These are phyloP conservation scores for Flaveria robusta DNA, from an alignment of 129 eudicot genomes.

Conservation along the genomic window DNA sequence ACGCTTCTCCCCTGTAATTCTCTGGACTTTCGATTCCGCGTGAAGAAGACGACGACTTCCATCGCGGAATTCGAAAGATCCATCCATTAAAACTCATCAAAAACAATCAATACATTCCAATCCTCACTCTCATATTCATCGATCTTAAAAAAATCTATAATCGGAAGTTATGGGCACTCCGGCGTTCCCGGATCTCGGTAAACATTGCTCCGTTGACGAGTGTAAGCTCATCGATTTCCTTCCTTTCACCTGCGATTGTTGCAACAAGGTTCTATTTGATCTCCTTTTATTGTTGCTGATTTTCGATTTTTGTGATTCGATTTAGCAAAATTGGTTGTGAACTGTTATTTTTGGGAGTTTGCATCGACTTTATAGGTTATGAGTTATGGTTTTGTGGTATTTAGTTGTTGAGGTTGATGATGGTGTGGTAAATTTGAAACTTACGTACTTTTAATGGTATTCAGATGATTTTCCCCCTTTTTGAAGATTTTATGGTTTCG, in stretches of 20 bases:
- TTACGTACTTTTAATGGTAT: not conserved
- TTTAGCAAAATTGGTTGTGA: conserved; percentile 3
- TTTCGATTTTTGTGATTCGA: not conserved
- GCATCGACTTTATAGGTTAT: not conserved
- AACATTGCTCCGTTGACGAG: conserved; percentile 84
- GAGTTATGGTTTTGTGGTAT: conserved; percentile 8
- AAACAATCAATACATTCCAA: not conserved
- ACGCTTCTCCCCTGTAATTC: conserved; percentile 26
- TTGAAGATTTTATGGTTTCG: conserved; percentile 7
- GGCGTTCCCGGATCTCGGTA: conserved; percentile 85
- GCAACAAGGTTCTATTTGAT: conserved; percentile 54
- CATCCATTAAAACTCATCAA: not conserved
- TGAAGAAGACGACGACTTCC: conserved; percentile 27
- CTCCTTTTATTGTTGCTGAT: not conserved
- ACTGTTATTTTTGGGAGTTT: not conserved
- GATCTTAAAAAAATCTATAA: not conserved
- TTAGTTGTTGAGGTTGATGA: conserved; percentile 16
- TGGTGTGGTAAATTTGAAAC: not conserved
- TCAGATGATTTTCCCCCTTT: not conserved
- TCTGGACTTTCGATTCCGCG: conserved; percentile 45
- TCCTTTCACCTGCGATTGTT: conserved; percentile 95
- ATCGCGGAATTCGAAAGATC: conserved; percentile 43
- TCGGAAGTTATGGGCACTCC: conserved; percentile 77
- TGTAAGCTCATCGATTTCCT: conserved; percentile 90
- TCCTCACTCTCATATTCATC: not conserved